Base-by-base conservation (phyloP, 2,329 filamentous ascomycete species). In the Ophiostoma montium region DNA sequence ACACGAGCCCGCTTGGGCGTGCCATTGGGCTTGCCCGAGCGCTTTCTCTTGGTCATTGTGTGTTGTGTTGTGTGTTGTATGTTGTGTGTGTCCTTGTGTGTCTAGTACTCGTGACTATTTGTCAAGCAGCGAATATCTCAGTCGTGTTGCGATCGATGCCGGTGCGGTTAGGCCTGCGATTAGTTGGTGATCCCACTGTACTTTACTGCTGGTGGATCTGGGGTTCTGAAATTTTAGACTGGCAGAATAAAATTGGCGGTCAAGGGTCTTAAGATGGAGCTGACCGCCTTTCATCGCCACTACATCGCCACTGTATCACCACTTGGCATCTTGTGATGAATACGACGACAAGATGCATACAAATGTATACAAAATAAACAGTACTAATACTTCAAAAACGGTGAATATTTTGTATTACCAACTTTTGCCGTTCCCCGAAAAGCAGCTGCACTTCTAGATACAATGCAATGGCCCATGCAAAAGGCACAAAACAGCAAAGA, bases 11-110 rank as follows among this genome's bases (percentile, higher is more conserved):
- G 52, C 46, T 55, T 55, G 33, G 23, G 35, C 27, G 16, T 27
- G 41, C n/a, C n/a, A 31, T 16, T 47, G 43, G 18, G 27, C n/a
- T 51, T 51, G 27, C 47, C 47, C 2, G 50, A 52, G 12, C 54
- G 49, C 52, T 55, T 55, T 31, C 54, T 47, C 35, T 55, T 55
- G 32, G 12, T 51, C 54, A 55, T 55, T 30, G 9, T 48, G 8
- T 42, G 23, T 18, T 27, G n/a, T 16, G 2, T 5, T 2, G 2
- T 27, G 7, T 18, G 4, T 13, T 18, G 16, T 19, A 6, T 18
- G 7, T 5, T 16, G 31, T 27, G 12, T 15, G 36, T 32, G 5
- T 32, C 15, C 15, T 49, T 19, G 11, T 13, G 13, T 41, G 15
- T 11, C 11, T 7, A 23, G n/a, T n/a, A n/a, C n/a, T n/a, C n/a